Evolutionary conservation across 805 yeast genomes (phyloP).

Genomic region (Candida awuae): DNA sequence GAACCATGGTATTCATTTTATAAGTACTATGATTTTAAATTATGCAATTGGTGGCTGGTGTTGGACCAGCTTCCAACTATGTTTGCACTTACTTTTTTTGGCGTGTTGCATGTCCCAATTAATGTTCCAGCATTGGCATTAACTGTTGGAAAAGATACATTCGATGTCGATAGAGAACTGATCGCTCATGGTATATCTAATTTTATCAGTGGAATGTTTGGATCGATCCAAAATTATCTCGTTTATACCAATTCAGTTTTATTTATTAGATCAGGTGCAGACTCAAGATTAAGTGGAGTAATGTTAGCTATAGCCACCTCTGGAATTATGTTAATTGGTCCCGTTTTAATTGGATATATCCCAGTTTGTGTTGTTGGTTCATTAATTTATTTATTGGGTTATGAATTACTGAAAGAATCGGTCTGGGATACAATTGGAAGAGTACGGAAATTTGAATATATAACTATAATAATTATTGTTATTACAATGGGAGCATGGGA

Average conservation of each 20-base stretch:
- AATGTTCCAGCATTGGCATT: constrained; percentile 97
- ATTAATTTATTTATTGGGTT: constrained; percentile 80
- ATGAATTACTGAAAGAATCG: constrained; percentile 83
- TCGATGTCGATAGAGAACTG: constrained; percentile 87
- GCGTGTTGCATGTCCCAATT: constrained; percentile 92
- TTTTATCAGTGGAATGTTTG: constrained; percentile 70
- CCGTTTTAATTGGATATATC: constrained; percentile 84
- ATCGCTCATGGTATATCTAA: constrained; percentile 94
- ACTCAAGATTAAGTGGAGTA: constrained; percentile 81
- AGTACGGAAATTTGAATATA: constrained; percentile 67
- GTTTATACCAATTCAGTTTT: constrained; percentile 91
- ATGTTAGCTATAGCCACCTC: constrained; percentile 77
- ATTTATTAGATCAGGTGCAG: constrained; percentile 92
- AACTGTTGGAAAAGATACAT: constrained; percentile 73
- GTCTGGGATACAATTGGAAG: constrained; percentile 76
- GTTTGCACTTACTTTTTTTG: constrained; percentile 93
- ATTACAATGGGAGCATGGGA: constrained; percentile 93
- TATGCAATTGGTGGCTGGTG: constrained; percentile 71
- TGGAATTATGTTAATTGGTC: constrained; percentile 78
- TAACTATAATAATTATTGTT: constrained; percentile 80
- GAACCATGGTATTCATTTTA: constrained; percentile 93
- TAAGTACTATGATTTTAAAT: constrained; percentile 53
- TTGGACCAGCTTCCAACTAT: constrained; percentile 75
- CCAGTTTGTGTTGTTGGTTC: constrained; percentile 97
- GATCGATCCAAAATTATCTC: constrained; percentile 88